Conservation (phyloP, 2,329 filamentous ascomycete species). For the Diaporthe batatas region DNA sequence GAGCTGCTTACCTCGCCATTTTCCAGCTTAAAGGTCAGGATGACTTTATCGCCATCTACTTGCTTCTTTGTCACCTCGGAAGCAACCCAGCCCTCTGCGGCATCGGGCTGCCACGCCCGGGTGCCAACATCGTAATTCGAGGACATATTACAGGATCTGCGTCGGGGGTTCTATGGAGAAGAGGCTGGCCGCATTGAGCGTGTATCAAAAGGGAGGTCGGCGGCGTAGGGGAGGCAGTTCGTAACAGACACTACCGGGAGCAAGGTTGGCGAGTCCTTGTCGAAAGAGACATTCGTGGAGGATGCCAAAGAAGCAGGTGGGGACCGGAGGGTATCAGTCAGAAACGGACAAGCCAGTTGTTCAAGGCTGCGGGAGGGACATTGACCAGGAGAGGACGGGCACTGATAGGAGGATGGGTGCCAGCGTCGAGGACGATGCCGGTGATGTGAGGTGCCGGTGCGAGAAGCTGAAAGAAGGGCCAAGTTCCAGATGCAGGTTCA, state of each 20-base stretch:
- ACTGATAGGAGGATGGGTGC: not conserved
- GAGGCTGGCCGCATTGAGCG: slow-evolving; percentile 25
- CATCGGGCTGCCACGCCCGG: slow-evolving; percentile 97
- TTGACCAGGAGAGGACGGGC: slow-evolving; percentile 26
- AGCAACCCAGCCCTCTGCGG: slow-evolving; percentile 95
- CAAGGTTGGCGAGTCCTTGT: slow-evolving; percentile 41
- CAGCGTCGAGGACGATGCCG: slow-evolving; percentile 6
- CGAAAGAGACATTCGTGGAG: slow-evolving; percentile 43
- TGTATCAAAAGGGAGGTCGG: slow-evolving; percentile 30
- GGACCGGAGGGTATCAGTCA: slow-evolving; percentile 37
- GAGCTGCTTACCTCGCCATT: slow-evolving; percentile 83
- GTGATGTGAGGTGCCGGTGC: slow-evolving; percentile 1
- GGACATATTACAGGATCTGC: slow-evolving; percentile 73
- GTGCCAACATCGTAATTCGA: slow-evolving; percentile 97
- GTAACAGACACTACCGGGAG: slow-evolving; percentile 42
- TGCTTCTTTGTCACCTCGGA: slow-evolving; percentile 93
- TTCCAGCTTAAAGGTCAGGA: slow-evolving; percentile 87
- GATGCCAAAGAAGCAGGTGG: slow-evolving; percentile 16
- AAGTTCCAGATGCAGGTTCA: slow-evolving; percentile 31
- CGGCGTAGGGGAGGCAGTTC: slow-evolving; percentile 35
- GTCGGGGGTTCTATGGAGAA: slow-evolving; percentile 30
- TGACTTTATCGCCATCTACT: slow-evolving; percentile 86
- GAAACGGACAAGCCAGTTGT: slow-evolving; percentile 36
- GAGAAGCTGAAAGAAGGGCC: slow-evolving; percentile 23
- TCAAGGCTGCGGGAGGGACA: slow-evolving; percentile 36